Conservation (phyloP, 1,139 yeast species). For the Candida freyschussii region DNA sequence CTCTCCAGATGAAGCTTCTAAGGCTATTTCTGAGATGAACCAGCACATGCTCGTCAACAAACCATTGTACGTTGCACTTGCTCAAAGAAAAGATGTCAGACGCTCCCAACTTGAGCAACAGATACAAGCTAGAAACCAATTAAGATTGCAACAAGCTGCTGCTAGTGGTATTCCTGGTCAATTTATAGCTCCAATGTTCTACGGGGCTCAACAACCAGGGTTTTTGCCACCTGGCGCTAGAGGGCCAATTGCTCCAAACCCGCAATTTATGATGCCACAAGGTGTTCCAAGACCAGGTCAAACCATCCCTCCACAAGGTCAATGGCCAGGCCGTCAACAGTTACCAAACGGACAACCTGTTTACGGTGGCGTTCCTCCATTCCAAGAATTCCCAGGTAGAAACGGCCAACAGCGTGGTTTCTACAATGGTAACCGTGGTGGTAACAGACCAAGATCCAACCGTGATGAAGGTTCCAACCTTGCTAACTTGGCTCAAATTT, state of each 20-base stretch:
- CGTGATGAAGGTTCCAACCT: conserved; percentile 25
- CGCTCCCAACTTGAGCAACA: conserved; percentile 97
- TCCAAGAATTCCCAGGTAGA: conserved; percentile 54
- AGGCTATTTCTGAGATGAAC: conserved; percentile 98
- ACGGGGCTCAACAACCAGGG: conserved; percentile 73
- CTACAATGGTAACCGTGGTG: conserved; percentile 23
- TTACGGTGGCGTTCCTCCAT: conserved; percentile 85
- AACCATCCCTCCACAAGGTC: conserved; percentile 51
- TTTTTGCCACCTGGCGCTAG: conserved; percentile 78
- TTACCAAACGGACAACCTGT: conserved; percentile 83
- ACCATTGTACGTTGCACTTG: conserved; percentile 97
- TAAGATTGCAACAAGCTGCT: conserved; percentile 92
- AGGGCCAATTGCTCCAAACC: conserved; percentile 88
- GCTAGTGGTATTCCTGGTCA: conserved; percentile 90
- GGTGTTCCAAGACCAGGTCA: conserved; percentile 49
- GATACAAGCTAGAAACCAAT: conserved; percentile 96
- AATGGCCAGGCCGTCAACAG: conserved; percentile 54
- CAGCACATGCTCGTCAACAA: conserved; percentile 94
- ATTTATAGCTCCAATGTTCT: conserved; percentile 93
- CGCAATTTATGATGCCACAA: conserved; percentile 77
- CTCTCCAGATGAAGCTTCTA: conserved; percentile 97
- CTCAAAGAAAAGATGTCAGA: conserved; percentile 98
- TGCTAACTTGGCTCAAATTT: conserved; percentile 38
- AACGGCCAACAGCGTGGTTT: conserved; percentile 25
- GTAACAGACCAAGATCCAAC: conserved; percentile 29